Base-by-base conservation (phyloP, 1,284 basidiomycete species). In the Pholiota adiposa region DNA sequence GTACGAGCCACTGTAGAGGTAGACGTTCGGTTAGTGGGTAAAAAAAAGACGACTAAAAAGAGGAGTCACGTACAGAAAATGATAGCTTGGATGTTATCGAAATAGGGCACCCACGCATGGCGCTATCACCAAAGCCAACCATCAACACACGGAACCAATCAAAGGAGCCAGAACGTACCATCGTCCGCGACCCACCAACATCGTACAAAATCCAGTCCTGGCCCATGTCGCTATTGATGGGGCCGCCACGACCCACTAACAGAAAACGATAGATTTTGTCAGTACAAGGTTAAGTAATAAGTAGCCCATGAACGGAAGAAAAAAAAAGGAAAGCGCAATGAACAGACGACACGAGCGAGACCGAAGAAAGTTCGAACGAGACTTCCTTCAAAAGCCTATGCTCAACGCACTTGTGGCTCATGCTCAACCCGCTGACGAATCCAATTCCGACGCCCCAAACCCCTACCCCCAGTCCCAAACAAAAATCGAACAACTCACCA, bases 91-190 rank as follows among this genome's bases (percentile, higher is more conserved):
- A 87, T 79, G 50, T 82, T 79, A 55, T 87, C 83, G 66, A 89
- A 89, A 71, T 82, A 88, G 0, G 87, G 86, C 21, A 86, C 70
- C 87, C 87, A 89, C 0, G 84, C 85, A 27, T 74, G 78, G 60
- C 87, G 76, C 81, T 83, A 56, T 5, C 40, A 40, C 21, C n/a
- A 73, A 71, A 36, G 27, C 5, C 54, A 16, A 4, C 8, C 18
- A 36, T 14, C 44, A 36, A 46, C 25, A 16, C n/a, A n/a, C 27
- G 27, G 23, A 5, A 7, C 29, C 43, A 0, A 18, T 14, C 18
- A 41, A 36, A 27, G 19, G 23, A 46, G 19, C 16, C 72, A 72
- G 40, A 23, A 74, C 74, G 27, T 63, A 80, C 82, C 68, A 75
- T 71, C 0, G 83, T 83, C 54, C 83, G 69, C n/a, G 81, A 79